Evolutionary conservation across 2,329 filamentous ascomycete genomes (phyloP), one percentile per base, ranked within the genome.

Genomic region (Fusarium liriodendri): DNA sequence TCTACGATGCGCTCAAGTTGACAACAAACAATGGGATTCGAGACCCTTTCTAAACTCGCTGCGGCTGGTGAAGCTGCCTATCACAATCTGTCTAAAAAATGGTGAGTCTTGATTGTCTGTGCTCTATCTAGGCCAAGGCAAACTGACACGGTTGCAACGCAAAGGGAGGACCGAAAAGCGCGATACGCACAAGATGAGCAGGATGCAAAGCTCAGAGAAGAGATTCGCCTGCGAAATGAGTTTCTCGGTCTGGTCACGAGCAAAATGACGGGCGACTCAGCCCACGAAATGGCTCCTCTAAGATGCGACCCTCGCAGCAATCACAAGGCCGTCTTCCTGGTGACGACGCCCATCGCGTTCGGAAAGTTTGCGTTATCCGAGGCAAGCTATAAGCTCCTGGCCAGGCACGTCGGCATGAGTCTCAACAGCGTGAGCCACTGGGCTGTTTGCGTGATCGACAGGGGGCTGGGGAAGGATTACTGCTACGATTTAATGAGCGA

Each of bases 401-500:
- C 76, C 1, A 70, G 68, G 20, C 76, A 78, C 11, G 70, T 78
- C 0, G 76, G 76, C 0, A 78, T 78, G 76, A 78, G 75, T 9
- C 61, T 78, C 3, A 76, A 75, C 5, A 78, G 76, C 6, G 76
- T 78, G 6, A 78, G 76, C 57, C 76, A 78, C 7, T 78, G 76
- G 76, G 76, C 76, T 2, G 70, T 78, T 0, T 78, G 76, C 25
- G 76, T 78, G 5, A 72, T 78, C 1, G 75, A 77, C 29, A 66
- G 76, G 10, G 73, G 69, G 5, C 64, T 78, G 2, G 73, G 66
- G 1, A 58, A 66, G 1, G 73, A 69, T 27, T 78, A 76, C 33
- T 78, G 75, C 54, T 78, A 78, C 14, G 76, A 78, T 52, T 59
- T 78, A 13, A 78, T 78, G 76, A 78, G 76, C 8, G 76, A 78